Base-by-base conservation (phyloP, 2,329 filamentous ascomycete genomes). In the Penicillium crustosum region DNA sequence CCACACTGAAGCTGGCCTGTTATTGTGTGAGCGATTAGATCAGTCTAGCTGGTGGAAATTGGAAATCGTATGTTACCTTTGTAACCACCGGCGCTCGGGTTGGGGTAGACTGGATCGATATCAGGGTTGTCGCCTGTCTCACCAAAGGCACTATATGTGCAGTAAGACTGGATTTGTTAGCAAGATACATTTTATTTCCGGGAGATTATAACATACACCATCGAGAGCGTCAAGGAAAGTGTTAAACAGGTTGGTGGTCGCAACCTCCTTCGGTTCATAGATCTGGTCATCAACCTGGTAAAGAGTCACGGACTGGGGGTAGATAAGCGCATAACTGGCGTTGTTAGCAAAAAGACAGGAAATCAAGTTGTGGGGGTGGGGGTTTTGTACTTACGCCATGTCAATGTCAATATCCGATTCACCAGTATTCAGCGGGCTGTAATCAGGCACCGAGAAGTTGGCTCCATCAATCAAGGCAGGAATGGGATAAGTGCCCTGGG, bases 391-490 rank as follows among this genome's bases (percentile, higher is more conserved):
- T 61, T 29, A 83, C 53, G 80, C 80, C 61, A 84, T 82, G 59
- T 84, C 73, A 3, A 86, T 75, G 62, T 86, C 83, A 13, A 86
- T 76, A 39, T 81, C 71, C 1, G 81, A 81, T 71, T 86, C 83
- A 44, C 77, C 78, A 23, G 62, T 65, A 25, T 70, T 70, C 42
- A 65, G 53, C 2, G 67, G 72, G 44, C 67, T 67, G 55, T 76
- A 76, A 8, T 69, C 60, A 53, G 74, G 69, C 4, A 68, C 69
- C 2, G 63, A 69, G 23, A 71, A 79, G 55, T 82, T 80, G 13
- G 79, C 73, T 13, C 71, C 71, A 60, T 83, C 78, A 50, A 84
- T 80, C n/a, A 76, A 70, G 36, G 77, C 70, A 2, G 81, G 66
- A 2, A 66, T 75, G 0, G 82, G 82, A n/a, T 75, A 73, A 27